Conservation (phyloP, 2,329 filamentous ascomycete genomes). For the Diaporthe citriasiana region DNA sequence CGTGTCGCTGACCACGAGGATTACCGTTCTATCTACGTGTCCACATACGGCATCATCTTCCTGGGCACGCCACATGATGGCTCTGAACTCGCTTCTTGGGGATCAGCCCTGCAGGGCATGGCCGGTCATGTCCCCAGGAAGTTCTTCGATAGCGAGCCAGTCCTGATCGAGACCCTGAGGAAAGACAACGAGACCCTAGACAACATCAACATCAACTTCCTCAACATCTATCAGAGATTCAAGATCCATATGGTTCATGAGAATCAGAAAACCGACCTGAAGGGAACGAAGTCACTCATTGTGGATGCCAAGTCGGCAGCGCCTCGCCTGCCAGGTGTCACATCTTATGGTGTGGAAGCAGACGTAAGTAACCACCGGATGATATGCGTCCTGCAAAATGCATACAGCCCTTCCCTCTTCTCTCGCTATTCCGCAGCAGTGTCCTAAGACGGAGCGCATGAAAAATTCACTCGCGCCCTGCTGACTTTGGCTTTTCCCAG, state of each 20-base stretch:
- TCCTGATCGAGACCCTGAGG: slow-evolving; percentile 79
- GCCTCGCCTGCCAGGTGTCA: slow-evolving; percentile 77
- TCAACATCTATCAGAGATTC: slow-evolving; percentile 79
- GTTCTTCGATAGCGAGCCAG: slow-evolving; percentile 76
- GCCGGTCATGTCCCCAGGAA: slow-evolving; percentile 75
- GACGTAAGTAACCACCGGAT: slow-evolving; percentile 50
- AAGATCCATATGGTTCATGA: slow-evolving; percentile 84
- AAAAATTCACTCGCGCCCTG: not conserved
- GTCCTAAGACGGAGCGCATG: not conserved
- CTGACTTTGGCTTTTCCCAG: slow-evolving; percentile 5
- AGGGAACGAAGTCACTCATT: slow-evolving; percentile 69
- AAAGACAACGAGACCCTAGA: slow-evolving; percentile 81
- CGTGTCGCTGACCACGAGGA: slow-evolving; percentile 72
- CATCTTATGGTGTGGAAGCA: slow-evolving; percentile 81
- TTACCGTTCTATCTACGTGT: slow-evolving; percentile 78
- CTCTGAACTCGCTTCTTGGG: slow-evolving; percentile 78
- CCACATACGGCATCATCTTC: slow-evolving; percentile 83
- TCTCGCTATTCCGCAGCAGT: not conserved
- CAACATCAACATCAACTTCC: slow-evolving; percentile 80
- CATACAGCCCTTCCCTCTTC: no score
- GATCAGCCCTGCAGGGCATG: slow-evolving; percentile 76
- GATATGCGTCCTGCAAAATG: no score
- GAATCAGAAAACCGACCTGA: slow-evolving; percentile 78
- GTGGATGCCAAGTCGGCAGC: slow-evolving; percentile 80
- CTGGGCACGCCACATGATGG: slow-evolving; percentile 83